These are phyloP conservation scores for Bryum argenteum DNA, from an alignment of 225 moss, liverwort and hornwort genomes.

Conservation along the genomic window DNA sequence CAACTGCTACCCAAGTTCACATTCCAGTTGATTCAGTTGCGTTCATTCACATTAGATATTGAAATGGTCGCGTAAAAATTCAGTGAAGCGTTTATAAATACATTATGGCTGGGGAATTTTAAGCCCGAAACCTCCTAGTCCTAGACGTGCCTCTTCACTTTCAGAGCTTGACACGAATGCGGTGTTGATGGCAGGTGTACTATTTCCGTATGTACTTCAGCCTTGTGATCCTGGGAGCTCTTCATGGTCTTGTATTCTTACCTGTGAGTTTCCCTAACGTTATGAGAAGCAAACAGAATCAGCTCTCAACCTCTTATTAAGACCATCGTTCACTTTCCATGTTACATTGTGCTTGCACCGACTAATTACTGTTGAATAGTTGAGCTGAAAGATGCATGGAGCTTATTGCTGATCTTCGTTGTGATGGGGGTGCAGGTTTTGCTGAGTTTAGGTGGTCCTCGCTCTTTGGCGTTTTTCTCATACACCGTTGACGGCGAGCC, in stretches of 20 bases:
- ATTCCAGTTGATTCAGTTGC: not conserved
- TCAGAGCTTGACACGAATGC: constrained; percentile 21
- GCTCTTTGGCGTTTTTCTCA: constrained; percentile 51
- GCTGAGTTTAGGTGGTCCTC: constrained; percentile 71
- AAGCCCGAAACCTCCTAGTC: not conserved
- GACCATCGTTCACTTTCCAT: not conserved
- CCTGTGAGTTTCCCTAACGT: constrained; percentile 55
- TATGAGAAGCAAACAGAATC: not conserved
- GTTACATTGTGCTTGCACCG: not conserved
- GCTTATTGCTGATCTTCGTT: constrained; percentile 15
- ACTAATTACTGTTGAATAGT: not conserved
- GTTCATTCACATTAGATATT: constrained; percentile 8
- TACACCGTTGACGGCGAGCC: constrained; percentile 59
- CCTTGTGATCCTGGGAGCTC: constrained; percentile 77
- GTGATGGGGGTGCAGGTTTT: constrained; percentile 46
- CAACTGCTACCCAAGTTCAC: not conserved
- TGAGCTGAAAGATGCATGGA: constrained; percentile 1
- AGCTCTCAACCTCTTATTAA: not conserved
- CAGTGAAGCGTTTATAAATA: not conserved
- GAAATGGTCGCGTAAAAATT: constrained; percentile 2
- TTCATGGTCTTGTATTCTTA: constrained; percentile 86
- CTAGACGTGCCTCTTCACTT: constrained; percentile 9
- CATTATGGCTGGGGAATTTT: not conserved
- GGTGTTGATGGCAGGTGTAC: constrained; percentile 63
- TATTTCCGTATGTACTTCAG: constrained; percentile 92